Evolutionary conservation across 306 rosid species (phyloP), one percentile per base, ranked within the genome.

Genomic region (Prunus padus): DNA sequence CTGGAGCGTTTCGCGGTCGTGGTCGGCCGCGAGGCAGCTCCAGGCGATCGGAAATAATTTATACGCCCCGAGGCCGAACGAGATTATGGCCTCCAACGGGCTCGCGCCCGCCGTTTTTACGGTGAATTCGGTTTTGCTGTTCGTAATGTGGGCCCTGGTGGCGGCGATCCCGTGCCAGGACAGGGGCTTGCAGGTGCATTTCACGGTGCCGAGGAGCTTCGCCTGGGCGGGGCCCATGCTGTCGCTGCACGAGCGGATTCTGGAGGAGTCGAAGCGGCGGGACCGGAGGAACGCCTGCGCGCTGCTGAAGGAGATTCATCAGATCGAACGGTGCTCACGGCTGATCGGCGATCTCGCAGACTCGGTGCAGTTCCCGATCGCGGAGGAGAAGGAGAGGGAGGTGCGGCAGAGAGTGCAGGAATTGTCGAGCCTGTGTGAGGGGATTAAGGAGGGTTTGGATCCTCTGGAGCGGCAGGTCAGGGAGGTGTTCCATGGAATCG

Each of bases 91-190:
- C 45, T 75, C 94, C 0, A 72, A 79, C 65, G 95, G 98, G 26
- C 82, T 94, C 3, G 95, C 94, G 0, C 63, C 82, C 23, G 82
- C 93, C 19, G 72, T 94, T 47, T 94, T 79, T 55, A 88, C 92
- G 1, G 82, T 89, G 86, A 94, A 83, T 70, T 79, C 82, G 18
- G 68, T 94, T 13, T 65, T 94, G 44, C 73, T 92, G 74, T 90
- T 94, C 63, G 85, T 87, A 64, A 90, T 86, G 96, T 94, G 97
- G 98, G 90, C 88, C 28, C 81, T 94, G 55, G 98, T 94, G 76
- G 98, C 98, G 14, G 96, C 98, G 19, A 92, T 94, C 80, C 98
- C 98, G 0, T 94, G 98, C 86, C 98, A 94, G 86, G 97, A 94
- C 72, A 84, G 98, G 0, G 97, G 98, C 5, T 80, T 94, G 16